These are phyloP conservation scores for Madurella mycetomatis DNA, from an alignment of 2,329 filamentous ascomycete genomes.

Conservation along the genomic window DNA sequence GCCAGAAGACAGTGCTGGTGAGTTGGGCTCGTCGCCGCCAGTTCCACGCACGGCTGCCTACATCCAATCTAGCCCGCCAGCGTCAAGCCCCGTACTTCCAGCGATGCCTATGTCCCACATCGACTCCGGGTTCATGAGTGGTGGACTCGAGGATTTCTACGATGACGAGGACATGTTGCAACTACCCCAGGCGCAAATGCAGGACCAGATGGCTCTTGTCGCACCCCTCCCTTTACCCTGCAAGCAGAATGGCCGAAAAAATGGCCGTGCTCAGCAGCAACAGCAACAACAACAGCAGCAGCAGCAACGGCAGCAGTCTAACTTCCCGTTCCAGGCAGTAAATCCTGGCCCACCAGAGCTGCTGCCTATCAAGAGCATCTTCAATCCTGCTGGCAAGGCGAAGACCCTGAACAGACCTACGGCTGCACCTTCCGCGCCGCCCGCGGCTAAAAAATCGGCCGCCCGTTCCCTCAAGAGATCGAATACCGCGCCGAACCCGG, in stretches of 20 bases:
- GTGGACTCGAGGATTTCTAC: constrained; percentile 64
- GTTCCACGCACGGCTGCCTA: constrained; percentile 60
- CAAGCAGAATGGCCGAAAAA: constrained; percentile 26
- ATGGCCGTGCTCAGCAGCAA: constrained; percentile 12
- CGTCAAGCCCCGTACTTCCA: constrained; percentile 75
- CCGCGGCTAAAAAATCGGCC: constrained; percentile 13
- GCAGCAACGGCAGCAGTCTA: constrained; percentile 21
- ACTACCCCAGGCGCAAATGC: constrained; percentile 28
- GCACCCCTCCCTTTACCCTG: constrained; percentile 21
- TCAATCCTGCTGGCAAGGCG: constrained; percentile 33
- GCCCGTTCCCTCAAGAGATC: constrained; percentile 21
- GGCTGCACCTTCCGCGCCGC: constrained; percentile 4
- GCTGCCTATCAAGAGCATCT: constrained; percentile 40
- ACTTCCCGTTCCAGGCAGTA: constrained; percentile 38
- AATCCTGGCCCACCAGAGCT: constrained; percentile 42
- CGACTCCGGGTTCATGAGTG: constrained; percentile 84
- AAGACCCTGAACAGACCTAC: constrained; percentile 23
- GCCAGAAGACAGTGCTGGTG: constrained; percentile 66
- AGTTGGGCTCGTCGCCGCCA: constrained; percentile 87
- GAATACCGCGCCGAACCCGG: constrained; percentile 22
- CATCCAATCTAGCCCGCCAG: constrained; percentile 56
- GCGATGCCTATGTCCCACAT: constrained; percentile 57
- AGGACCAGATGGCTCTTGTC: constrained; percentile 19
- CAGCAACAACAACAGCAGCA: constrained; percentile 26
- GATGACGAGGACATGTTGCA: constrained; percentile 53